Conservation (phyloP, 208 protist species). For the Porcisia deanei region DNA sequence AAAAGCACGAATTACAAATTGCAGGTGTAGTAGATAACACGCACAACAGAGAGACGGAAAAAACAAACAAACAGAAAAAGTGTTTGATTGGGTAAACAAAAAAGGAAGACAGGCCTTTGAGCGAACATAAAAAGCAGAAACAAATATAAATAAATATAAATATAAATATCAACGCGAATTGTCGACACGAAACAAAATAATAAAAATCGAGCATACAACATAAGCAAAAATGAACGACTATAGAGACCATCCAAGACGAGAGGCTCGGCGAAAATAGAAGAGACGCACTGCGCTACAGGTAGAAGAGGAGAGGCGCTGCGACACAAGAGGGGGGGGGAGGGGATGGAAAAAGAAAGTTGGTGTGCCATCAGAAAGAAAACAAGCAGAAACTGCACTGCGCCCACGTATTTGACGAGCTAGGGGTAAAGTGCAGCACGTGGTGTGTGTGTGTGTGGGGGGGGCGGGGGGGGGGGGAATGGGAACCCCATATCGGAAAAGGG, state of each 20-base stretch:
- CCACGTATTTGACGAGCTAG: not conserved
- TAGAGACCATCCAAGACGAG: not conserved
- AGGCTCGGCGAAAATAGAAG: not conserved
- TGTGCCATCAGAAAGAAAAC: not conserved
- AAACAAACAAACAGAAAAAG: not conserved
- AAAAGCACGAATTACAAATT: no score
- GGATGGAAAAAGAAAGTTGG: not conserved
- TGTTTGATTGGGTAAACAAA: not conserved
- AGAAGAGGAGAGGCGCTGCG: not conserved
- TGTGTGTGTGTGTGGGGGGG: no score
- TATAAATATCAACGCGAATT: not conserved
- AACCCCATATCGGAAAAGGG: no score
- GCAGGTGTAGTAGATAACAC: no score
- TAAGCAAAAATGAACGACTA: not conserved
- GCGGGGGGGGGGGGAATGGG: no score
- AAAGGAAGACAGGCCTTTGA: not conserved
- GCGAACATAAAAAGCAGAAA: not conserved
- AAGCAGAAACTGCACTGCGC: not conserved
- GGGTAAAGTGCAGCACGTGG: no score
- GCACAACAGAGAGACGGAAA: not conserved
- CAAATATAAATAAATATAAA: not conserved
- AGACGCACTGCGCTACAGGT: not conserved
- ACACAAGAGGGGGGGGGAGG: not conserved
- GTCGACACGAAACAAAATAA: constrained; percentile 17
- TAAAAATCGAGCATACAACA: not conserved